phyloP scores from a whole-genome alignment of 306 rosid species.

The Dryas alaskensis region DNA sequence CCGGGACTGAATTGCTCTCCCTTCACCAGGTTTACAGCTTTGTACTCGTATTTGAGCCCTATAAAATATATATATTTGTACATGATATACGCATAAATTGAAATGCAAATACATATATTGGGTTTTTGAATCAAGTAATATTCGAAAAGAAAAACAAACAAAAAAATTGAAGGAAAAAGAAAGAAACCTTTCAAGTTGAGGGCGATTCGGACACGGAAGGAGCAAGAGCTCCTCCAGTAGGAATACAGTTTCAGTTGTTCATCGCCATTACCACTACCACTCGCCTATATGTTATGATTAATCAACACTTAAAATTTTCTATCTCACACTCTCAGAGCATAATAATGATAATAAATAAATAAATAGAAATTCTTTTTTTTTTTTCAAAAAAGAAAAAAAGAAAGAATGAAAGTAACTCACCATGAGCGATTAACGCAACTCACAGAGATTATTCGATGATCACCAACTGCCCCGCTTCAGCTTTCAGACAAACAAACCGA shows the following conservation, averaged over 20 bases:
- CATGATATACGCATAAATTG: background rate
- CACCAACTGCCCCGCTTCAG: too few relatives aligned
- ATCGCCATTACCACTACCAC: constrained; percentile 11
- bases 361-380: too few relatives aligned
- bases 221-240: constrained; percentile 42
- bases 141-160: background rate
- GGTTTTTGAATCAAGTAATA: too few relatives aligned
- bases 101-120: background rate
- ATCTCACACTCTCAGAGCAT: too few relatives aligned
- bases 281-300: background rate
- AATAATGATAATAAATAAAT: too few relatives aligned
- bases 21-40: constrained; percentile 49
- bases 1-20: constrained; percentile 59
- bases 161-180: background rate
- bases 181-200: constrained; percentile 63
- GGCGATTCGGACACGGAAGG: constrained; percentile 48
- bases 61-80: background rate
- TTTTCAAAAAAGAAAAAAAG: too few relatives aligned
- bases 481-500: too few relatives aligned
- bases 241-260: constrained; percentile 42
- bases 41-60: constrained; percentile 60
- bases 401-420: too few relatives aligned
- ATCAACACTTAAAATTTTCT: too few relatives aligned
- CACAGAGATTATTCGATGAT: too few relatives aligned
- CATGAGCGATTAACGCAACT: too few relatives aligned